Base-by-base conservation (phyloP, 345 rosid genomes). In the Bretschneidera sinensis region DNA sequence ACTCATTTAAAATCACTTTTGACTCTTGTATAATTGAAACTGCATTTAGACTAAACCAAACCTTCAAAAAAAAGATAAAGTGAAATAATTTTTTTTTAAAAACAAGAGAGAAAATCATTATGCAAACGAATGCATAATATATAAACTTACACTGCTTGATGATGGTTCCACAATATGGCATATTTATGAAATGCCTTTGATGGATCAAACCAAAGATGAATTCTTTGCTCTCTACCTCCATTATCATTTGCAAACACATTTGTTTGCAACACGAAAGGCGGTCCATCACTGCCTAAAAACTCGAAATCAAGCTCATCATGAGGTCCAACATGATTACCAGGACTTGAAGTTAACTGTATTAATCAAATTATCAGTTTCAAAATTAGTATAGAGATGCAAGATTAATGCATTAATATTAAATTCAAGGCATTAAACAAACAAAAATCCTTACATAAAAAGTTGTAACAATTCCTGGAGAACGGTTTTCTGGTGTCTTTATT, bases 131-230 rank as follows among this genome's bases (percentile, higher is more conserved):
- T n/a, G n/a, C n/a, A n/a, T 39, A 4, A 53, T 53, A 48, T 21
- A 31, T 5, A 59, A 34, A 59, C 73, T 53, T 43, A 73, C 72
- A 73, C 73, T 62, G 68, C 24, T 43, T 73, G 77, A 59, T 54
- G 19, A 48, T 54, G 66, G 66, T 68, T 73, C 77, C 77, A 73
- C 43, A 73, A 69, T 39, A 73, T 43, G 58, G 34, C 58, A 24
- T 73, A 73, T 61, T 65, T 67, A 59, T 68, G 77, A 43, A 54
- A 73, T 25, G 59, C 66, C 60, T 67, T 49, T 28, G 73, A 48
- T 63, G 76, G 72, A 73, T 73, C 69, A 28, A 73, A 73, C 72
- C 76, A 73, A 34, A 67, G 72, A 24, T 50, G 68, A 21, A 73
- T 67, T 55, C 69, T 67, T 33, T 73, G 72, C 43, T 68, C 63